These are phyloP conservation scores for Nicotiana undulata DNA, from an alignment of 257 asterid genomes.

Conservation along the genomic window DNA sequence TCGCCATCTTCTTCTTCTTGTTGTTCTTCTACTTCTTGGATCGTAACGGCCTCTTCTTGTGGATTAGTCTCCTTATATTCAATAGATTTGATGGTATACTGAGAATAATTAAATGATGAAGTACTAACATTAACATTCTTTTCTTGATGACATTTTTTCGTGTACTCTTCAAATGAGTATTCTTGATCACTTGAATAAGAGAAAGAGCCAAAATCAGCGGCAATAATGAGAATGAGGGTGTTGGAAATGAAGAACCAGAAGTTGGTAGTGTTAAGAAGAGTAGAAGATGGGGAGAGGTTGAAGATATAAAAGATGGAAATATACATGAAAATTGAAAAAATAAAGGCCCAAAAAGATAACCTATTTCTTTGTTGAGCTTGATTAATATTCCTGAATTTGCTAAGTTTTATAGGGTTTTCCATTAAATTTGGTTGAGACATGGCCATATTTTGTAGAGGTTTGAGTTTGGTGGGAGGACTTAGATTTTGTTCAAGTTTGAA, in stretches of 20 bases:
- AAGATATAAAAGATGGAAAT: conserved; percentile 38
- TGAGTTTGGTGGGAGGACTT: conserved; percentile 4
- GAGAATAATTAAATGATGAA: background rate
- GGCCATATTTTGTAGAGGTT: conserved; percentile 17
- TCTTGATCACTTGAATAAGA: conserved; percentile 22
- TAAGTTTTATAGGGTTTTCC: conserved; percentile 17
- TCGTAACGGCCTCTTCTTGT: background rate
- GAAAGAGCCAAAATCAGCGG: conserved; percentile 43
- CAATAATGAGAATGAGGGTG: conserved; percentile 57
- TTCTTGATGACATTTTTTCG: conserved; percentile 4
- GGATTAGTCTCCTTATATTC: background rate
- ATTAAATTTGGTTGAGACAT: conserved; percentile 13
- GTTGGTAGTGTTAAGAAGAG: conserved; percentile 40
- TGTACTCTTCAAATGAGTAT: conserved; percentile 16
- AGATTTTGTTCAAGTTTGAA: background rate
- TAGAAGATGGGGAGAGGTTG: conserved; percentile 43
- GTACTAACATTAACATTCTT: background rate
- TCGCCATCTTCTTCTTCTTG: background rate
- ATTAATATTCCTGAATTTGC: conserved; percentile 17
- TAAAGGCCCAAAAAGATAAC: conserved; percentile 40
- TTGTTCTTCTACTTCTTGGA: background rate
- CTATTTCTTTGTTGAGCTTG: conserved; percentile 21
- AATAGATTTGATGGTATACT: background rate
- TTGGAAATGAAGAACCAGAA: conserved; percentile 66
- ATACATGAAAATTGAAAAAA: conserved; percentile 30